A percentile compares a stretch with the other conserved stretches of the same genome.
These are phyloP conservation scores for Plenodomus biglobosus DNA, from an alignment of 2,329 filamentous ascomycete species.

Conservation along the genomic window DNA sequence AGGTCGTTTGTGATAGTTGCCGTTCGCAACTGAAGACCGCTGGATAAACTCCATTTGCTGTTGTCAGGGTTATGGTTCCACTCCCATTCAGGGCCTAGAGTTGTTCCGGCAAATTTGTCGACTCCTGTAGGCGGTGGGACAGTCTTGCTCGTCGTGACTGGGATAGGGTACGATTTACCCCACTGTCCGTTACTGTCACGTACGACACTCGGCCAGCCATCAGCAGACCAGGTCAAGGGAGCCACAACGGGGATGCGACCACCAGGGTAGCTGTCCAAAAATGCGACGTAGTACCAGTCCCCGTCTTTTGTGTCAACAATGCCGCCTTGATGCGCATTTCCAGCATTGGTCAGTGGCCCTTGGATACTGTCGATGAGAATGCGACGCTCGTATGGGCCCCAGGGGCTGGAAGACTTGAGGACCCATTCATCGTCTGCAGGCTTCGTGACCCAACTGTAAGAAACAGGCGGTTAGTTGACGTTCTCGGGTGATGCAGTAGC, in stretches of 20 bases:
- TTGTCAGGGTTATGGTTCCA: constrained; percentile 65
- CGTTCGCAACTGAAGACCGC: constrained; percentile 52
- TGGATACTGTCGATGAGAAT: constrained; percentile 49
- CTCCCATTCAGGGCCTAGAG: constrained; percentile 55
- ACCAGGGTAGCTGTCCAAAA: constrained; percentile 58
- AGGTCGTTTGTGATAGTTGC: constrained; percentile 57
- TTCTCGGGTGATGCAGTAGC: background rate
- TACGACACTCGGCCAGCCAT: constrained; percentile 55
- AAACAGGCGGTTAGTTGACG: background rate
- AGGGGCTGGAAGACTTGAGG: constrained; percentile 53
- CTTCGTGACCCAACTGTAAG: constrained; percentile 32
- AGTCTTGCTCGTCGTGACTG: constrained; percentile 34
- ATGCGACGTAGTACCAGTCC: constrained; percentile 63
- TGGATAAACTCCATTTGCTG: constrained; percentile 48
- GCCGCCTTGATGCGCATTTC: constrained; percentile 58
- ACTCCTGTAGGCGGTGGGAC: constrained; percentile 43
- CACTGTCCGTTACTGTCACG: constrained; percentile 50
- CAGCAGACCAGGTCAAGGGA: constrained; percentile 54
- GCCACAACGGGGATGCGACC: constrained; percentile 61
- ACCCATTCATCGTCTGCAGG: constrained; percentile 53
- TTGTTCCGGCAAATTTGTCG: constrained; percentile 50
- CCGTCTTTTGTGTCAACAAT: constrained; percentile 56
- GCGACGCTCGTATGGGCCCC: constrained; percentile 56
- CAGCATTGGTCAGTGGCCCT: constrained; percentile 50
- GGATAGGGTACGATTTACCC: constrained; percentile 49